Base-by-base conservation (phyloP, 257 asterid genomes). In the Salvia hispanica region DNA sequence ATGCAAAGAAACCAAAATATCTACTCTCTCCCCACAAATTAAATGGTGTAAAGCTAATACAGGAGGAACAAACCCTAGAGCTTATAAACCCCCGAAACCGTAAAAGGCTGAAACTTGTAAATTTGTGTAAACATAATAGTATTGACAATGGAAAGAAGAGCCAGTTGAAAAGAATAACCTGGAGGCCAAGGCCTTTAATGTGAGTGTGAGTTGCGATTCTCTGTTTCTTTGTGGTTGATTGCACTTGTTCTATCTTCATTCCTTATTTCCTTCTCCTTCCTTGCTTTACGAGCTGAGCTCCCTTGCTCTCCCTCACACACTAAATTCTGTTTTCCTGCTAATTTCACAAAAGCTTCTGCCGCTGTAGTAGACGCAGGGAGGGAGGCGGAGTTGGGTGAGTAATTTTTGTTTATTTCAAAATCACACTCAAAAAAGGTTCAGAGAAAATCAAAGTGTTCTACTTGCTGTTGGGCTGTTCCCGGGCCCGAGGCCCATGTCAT, bases 151-250 rank as follows among this genome's bases (percentile, higher is more conserved):
- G 37, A 7, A 56, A 12, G 31, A 5, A 43, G 18, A 2, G 5
- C 12, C 2, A 33, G 4, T 37, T n/a, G 16, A 44, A 14, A 28
- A 53, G 21, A 48, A 21, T 6, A 42, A 81, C 84, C 80, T 83
- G 81, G 40, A 83, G 85, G 58, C 86, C 86, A 50, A 84, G 84
- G 70, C 83, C 90, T 82, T 84, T 83, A 58, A 83, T 83, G 72
- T 83, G 88, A 53, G 85, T 83, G 59, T 83, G 88, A 69, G 85
- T 77, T 54, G 85, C 85, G 46, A 83, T 76, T 64, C 88, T 74
- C 77, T 83, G 83, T 72, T 80, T 83, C 80, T 83, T 83, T 4
- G 78, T 46, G 61, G 88, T 83, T 56, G 88, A 83, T 28, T 83
- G 85, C 43, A 83, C 85, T 77, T 83, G 85, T 72, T 83, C 88